These are phyloP conservation scores for Starmera stellimalicola DNA, from an alignment of 1,139 yeast genomes.

Conservation along the genomic window DNA sequence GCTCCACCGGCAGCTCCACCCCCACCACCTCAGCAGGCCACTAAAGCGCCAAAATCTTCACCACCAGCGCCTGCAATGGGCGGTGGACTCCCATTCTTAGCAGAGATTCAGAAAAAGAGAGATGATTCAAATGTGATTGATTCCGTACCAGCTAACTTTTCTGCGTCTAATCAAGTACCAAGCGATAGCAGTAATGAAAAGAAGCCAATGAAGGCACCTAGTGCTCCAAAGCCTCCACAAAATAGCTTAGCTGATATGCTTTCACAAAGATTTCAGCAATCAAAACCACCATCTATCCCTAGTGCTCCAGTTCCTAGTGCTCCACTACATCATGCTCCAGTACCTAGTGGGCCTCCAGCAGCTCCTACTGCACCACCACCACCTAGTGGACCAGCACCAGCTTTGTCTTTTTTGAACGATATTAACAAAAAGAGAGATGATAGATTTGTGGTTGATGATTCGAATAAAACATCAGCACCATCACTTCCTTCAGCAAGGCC, in stretches of 20 bases:
- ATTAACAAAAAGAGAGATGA: slow-evolving; percentile 39
- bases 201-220: slow-evolving; percentile 18
- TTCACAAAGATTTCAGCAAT: slow-evolving; percentile 7
- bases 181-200: slow-evolving; percentile 10
- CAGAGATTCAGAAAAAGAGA: slow-evolving; percentile 46
- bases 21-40: slow-evolving; percentile 16
- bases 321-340: slow-evolving; percentile 9
- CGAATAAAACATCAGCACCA: slow-evolving; percentile 12
- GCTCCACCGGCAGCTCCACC: slow-evolving; percentile 15
- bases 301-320: slow-evolving; percentile 10
- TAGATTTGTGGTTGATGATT: slow-evolving; percentile 27
- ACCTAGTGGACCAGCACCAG: slow-evolving; percentile 4
- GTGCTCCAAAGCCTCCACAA: slow-evolving; percentile 12
- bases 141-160: slow-evolving; percentile 17
- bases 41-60: slow-evolving; percentile 18
- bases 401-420: slow-evolving; percentile 37
- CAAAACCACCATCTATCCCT: slow-evolving; percentile 17
- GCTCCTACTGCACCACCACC: slow-evolving; percentile 11
- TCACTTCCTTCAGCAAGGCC: slow-evolving; percentile 13
- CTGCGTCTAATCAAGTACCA: slow-evolving; percentile 28
- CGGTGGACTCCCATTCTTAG: slow-evolving; percentile 35
- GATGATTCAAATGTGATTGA: slow-evolving; percentile 45
- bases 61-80: slow-evolving; percentile 16
- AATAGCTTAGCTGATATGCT: slow-evolving; percentile 15
- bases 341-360: slow-evolving; percentile 5